Evolutionary conservation across 2,329 filamentous ascomycete genomes (phyloP).

Genomic region (Colletotrichum sp.): DNA sequence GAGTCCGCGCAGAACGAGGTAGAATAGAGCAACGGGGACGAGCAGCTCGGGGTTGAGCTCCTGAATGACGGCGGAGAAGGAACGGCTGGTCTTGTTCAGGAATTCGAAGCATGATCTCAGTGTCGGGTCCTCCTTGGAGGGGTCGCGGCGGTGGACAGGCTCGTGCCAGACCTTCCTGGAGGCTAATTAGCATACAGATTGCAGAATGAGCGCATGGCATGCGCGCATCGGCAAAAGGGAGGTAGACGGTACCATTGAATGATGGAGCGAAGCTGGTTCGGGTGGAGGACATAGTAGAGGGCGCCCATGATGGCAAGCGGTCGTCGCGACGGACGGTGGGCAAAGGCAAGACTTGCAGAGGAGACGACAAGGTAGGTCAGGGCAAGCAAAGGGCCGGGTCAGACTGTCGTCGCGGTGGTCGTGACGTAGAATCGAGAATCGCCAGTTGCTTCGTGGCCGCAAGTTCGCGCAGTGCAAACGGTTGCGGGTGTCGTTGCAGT

Average conservation of each 20-base stretch:
- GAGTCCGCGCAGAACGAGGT: constrained; percentile 87
- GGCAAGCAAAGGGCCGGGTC: not conserved
- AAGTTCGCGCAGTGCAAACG: not conserved
- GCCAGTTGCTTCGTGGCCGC: not conserved
- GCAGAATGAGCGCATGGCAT: not conserved
- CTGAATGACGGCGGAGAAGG: constrained; percentile 91
- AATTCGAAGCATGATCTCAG: constrained; percentile 85
- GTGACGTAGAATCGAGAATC: not conserved
- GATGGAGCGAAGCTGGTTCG: constrained; percentile 78
- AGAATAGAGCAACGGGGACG: constrained; percentile 88
- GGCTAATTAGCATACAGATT: not conserved
- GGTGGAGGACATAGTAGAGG: constrained; percentile 77
- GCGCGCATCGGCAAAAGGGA: not conserved
- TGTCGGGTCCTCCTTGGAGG: constrained; percentile 73
- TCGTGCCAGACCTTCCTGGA: constrained; percentile 95
- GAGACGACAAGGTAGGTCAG: not conserved
- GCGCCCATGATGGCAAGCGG: constrained; percentile 57
- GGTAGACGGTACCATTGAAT: constrained; percentile 76
- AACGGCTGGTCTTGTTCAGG: constrained; percentile 87
- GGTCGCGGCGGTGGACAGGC: constrained; percentile 84
- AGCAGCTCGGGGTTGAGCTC: constrained; percentile 95
- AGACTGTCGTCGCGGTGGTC: not conserved
- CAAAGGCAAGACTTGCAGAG: not conserved
- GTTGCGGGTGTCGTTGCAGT: not conserved
- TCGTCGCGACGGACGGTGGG: constrained; percentile 1